These are phyloP conservation scores for Mycena albidolilacea DNA, from an alignment of 768 basidiomycete genomes.

Conservation along the genomic window DNA sequence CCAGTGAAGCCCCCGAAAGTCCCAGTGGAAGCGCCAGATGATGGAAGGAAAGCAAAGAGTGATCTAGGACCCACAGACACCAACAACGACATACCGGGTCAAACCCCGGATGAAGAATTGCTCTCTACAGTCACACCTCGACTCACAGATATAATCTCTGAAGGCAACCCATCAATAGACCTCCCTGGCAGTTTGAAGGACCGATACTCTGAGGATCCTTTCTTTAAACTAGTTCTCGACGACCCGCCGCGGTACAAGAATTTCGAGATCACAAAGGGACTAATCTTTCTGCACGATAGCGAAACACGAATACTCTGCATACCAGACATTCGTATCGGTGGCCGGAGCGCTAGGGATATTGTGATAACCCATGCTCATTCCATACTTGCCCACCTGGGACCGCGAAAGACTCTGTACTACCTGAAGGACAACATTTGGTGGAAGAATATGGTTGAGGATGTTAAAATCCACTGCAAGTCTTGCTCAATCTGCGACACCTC, in stretches of 20 bases:
- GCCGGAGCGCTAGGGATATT: constrained; percentile 39
- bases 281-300: constrained; percentile 39
- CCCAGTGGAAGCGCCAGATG: too few relatives aligned
- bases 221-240: constrained; percentile 46
- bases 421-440: constrained; percentile 9
- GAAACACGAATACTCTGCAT: constrained; percentile 39
- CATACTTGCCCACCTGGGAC: constrained; percentile 53
- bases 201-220: constrained; percentile 47
- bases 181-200: constrained; percentile 14
- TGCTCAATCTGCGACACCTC: constrained; percentile 8
- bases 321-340: constrained; percentile 40
- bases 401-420: constrained; percentile 38
- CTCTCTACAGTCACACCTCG: constrained; percentile 2
- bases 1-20: too few relatives aligned
- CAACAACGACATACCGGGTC: background rate
- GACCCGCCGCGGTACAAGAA: constrained; percentile 44
- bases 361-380: constrained; percentile 54
- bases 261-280: constrained; percentile 43
- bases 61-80: background rate
- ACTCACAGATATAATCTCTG: constrained; percentile 13
- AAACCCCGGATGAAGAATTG: constrained; percentile 21
- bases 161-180: constrained; percentile 11
- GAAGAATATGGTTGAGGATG: constrained; percentile 25
- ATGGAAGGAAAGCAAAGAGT: too few relatives aligned
- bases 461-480: constrained; percentile 14